Conservation (phyloP, 352 stramenopile species). For the Pythium aristosporum region DNA sequence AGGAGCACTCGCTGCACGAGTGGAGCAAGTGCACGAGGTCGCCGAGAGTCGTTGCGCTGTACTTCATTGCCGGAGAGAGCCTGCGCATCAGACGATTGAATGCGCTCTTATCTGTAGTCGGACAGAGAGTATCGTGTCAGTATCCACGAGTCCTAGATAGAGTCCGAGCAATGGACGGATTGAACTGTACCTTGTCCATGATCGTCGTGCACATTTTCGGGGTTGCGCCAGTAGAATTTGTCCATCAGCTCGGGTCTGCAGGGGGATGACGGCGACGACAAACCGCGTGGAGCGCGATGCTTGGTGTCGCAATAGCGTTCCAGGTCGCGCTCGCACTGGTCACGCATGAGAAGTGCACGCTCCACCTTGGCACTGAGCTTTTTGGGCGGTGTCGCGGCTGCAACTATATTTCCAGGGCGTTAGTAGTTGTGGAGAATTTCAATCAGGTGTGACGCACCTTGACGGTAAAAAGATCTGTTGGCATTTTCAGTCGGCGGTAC, state of each 20-base stretch:
- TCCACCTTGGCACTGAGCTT: constrained; percentile 47
- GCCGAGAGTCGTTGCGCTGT: constrained; percentile 45
- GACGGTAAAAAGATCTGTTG: not conserved
- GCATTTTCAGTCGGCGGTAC: not conserved
- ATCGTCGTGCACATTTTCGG: constrained; percentile 40
- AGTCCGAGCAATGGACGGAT: not conserved
- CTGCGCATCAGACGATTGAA: constrained; percentile 64
- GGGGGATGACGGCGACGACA: not conserved
- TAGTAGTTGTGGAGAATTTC: not conserved
- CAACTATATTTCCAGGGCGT: too few relatives aligned
- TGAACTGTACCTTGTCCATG: constrained; percentile 32
- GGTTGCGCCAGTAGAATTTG: constrained; percentile 33
- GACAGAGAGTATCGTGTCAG: not conserved
- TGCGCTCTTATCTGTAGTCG: constrained; percentile 41
- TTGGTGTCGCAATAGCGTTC: constrained; percentile 46
- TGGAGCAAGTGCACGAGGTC: constrained; percentile 65
- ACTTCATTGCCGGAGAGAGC: constrained; percentile 61
- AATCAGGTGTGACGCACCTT: not conserved
- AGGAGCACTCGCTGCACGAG: constrained; percentile 48
- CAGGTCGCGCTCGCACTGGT: constrained; percentile 56
- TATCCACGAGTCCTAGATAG: not conserved
- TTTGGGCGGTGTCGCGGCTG: constrained; percentile 15
- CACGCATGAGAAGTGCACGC: constrained; percentile 48
- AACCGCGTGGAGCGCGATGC: constrained; percentile 11
- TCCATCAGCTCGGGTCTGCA: constrained; percentile 20